Conservation (phyloP, 1,284 basidiomycete species). For the Melampsora larici-populina region DNA sequence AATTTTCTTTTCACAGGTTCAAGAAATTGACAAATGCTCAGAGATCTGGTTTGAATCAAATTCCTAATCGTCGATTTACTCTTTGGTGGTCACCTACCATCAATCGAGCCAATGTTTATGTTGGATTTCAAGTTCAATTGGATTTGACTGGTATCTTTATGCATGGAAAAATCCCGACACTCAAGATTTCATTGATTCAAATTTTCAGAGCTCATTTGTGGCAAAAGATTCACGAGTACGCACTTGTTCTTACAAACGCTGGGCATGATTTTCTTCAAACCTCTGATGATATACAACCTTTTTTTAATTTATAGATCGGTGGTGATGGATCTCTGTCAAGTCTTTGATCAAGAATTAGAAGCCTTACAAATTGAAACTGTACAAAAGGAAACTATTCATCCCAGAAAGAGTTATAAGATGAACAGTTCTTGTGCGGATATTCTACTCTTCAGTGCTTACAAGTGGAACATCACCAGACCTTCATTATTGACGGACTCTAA, state of each 20-base stretch:
- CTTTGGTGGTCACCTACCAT: conserved; percentile 99
- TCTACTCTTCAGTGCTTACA: conserved; percentile 70
- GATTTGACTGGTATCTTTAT: conserved; percentile 93
- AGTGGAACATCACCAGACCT: conserved; percentile 96
- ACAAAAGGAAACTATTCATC: conserved; percentile 97
- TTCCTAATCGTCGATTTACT: conserved; percentile 99
- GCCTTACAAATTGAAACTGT: conserved; percentile 98
- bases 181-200: conserved; percentile 97
- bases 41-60: conserved; percentile 93
- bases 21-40: conserved; percentile 80
- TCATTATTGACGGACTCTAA: conserved; percentile 94
- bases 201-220: conserved; percentile 99
- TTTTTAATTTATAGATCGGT: conserved; percentile 25
- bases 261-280: background rate
- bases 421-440: conserved; percentile 85
- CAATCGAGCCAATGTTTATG: conserved; percentile 97
- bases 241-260: conserved; percentile 27
- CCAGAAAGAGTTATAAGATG: conserved; percentile 99
- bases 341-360: conserved; percentile 98
- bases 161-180: conserved; percentile 96
- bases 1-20: conserved; percentile 49
- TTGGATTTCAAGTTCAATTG: conserved; percentile 99
- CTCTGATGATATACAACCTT: background rate
- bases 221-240: conserved; percentile 76
- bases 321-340: conserved; percentile 68